Percentiles rank a stretch among this genome's conserved stretches.
Conservation (phyloP, 129 eudicot species). For the Helichrysum umbraculigerum region DNA sequence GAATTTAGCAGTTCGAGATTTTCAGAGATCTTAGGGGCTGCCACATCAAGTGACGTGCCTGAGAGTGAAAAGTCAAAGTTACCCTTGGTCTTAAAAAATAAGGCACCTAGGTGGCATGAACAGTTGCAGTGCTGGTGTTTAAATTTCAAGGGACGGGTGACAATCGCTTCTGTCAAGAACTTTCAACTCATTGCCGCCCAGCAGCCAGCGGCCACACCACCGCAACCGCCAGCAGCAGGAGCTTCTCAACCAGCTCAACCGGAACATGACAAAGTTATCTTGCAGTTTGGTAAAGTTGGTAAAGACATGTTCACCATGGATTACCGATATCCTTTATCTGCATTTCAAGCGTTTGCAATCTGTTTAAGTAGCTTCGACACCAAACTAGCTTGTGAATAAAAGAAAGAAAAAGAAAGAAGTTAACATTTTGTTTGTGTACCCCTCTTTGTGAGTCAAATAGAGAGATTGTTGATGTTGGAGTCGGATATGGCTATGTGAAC, state of each 20-base stretch:
- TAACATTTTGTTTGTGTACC: slow-evolving; percentile 24
- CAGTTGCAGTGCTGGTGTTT: slow-evolving; percentile 92
- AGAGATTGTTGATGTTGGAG: slow-evolving; percentile 9
- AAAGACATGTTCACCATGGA: slow-evolving; percentile 81
- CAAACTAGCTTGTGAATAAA: slow-evolving; percentile 77
- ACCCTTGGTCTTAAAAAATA: slow-evolving; percentile 76
- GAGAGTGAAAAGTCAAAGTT: slow-evolving; percentile 51
- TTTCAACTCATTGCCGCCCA: slow-evolving; percentile 76
- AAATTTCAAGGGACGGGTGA: slow-evolving; percentile 80
- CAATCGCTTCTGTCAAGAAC: slow-evolving; percentile 83
- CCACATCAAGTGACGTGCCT: slow-evolving; percentile 33
- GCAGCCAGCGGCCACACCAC: slow-evolving; percentile 28
- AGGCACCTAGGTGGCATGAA: slow-evolving; percentile 86
- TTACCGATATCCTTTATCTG: slow-evolving; percentile 67
- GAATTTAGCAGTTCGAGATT: slow-evolving; percentile 76
- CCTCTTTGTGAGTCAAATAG: not conserved
- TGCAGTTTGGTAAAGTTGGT: slow-evolving; percentile 74
- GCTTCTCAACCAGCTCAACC: slow-evolving; percentile 42
- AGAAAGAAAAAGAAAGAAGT: slow-evolving; percentile 3
- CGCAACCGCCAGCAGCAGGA: slow-evolving; percentile 22
- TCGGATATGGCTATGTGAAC: slow-evolving; percentile 20
- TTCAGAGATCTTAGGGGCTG: slow-evolving; percentile 46
- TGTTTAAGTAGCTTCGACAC: slow-evolving; percentile 86
- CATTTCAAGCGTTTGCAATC: slow-evolving; percentile 79
- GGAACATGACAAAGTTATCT: slow-evolving; percentile 64